phyloP scores from a whole-genome alignment of 805 yeast species.

The Lipomyces yamadae region DNA sequence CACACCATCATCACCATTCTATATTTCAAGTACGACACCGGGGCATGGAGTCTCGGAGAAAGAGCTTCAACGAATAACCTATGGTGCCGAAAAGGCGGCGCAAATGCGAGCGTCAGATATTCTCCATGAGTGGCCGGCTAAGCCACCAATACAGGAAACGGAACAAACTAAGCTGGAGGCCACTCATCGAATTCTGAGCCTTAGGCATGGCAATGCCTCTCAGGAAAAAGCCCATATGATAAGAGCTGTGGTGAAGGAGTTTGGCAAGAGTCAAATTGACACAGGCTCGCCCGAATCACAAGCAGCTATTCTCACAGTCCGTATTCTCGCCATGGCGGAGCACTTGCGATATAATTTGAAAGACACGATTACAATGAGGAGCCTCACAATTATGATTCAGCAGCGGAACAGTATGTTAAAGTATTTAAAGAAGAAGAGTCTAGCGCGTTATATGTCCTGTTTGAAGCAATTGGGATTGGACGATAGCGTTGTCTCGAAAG shows the following conservation, averaged over 20 bases:
- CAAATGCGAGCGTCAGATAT: slow-evolving; percentile 1
- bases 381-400: slow-evolving; percentile 82
- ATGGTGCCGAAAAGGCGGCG: slow-evolving; percentile 2
- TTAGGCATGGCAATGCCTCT: slow-evolving; percentile 67
- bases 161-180: slow-evolving; percentile 69
- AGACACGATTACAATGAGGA: slow-evolving; percentile 71
- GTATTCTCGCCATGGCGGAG: slow-evolving; percentile 74
- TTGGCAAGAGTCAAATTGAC: slow-evolving; percentile 83
- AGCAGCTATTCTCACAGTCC: slow-evolving; percentile 86
- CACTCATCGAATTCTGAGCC: slow-evolving; percentile 69
- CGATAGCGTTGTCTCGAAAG: slow-evolving; percentile 75
- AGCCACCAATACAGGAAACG: not conserved
- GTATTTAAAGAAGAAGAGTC: slow-evolving; percentile 79
- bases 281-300: slow-evolving; percentile 96
- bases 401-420: slow-evolving; percentile 81
- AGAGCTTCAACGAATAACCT: slow-evolving; percentile 11
- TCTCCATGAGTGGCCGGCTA: slow-evolving; percentile 6
- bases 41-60: slow-evolving; percentile 22
- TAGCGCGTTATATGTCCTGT: slow-evolving; percentile 83
- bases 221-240: slow-evolving; percentile 65
- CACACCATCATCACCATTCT: not conserved
- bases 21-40: slow-evolving; percentile 13
- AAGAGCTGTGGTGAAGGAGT: slow-evolving; percentile 73
- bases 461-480: slow-evolving; percentile 85
- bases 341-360: slow-evolving; percentile 73